These are phyloP conservation scores for Leavenworthia alabamica DNA, from an alignment of 345 rosid species.

Conservation along the genomic window DNA sequence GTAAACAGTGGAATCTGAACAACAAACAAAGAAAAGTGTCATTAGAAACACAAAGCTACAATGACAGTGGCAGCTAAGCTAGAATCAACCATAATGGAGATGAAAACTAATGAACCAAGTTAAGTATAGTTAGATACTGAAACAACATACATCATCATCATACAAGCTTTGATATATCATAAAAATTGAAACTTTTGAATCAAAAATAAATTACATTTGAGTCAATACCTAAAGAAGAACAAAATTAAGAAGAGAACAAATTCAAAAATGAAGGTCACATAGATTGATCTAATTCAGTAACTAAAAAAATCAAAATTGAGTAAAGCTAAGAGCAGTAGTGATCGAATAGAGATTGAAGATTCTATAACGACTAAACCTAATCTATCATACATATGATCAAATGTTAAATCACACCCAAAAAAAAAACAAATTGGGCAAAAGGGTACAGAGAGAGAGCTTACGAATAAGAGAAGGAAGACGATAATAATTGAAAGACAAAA, in stretches of 20 bases:
- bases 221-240: background rate
- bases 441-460: background rate
- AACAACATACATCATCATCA: too few relatives aligned
- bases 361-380: constrained; percentile 2
- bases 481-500: background rate
- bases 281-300: too few relatives aligned
- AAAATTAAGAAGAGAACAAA: too few relatives aligned
- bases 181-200: background rate
- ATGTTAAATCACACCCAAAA: background rate
- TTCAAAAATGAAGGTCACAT: too few relatives aligned
- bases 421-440: background rate
- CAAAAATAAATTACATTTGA: background rate
- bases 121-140: too few relatives aligned
- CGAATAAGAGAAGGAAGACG: constrained; percentile 5
- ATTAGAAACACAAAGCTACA: too few relatives aligned
- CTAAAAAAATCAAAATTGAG: background rate
- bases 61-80: too few relatives aligned
- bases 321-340: background rate
- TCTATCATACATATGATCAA: background rate
- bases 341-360: too few relatives aligned
- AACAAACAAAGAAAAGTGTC: too few relatives aligned
- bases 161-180: too few relatives aligned
- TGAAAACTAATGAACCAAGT: background rate
- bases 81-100: too few relatives aligned
- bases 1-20: constrained; percentile 13